Conservation (phyloP, 768 basidiomycete genomes). For the Coprinopsis sp. region DNA sequence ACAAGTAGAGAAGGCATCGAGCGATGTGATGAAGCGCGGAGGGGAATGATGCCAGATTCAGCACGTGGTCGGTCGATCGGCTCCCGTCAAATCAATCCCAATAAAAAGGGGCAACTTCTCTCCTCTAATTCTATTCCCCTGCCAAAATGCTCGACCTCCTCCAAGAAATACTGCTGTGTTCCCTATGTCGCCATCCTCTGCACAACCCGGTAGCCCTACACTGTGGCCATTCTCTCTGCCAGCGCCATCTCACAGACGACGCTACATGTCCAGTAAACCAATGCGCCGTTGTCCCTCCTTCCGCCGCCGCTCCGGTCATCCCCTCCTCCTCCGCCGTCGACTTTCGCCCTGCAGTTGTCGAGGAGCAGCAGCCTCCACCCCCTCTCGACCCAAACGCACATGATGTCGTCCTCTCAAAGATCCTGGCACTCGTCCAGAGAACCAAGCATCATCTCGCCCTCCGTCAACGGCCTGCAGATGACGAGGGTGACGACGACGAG, state of each 20-base stretch:
- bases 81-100: no score
- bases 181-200: constrained; percentile 54
- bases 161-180: constrained; percentile 45
- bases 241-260: constrained; percentile 37
- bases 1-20: constrained; percentile 17
- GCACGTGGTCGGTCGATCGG: no score
- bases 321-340: constrained; percentile 33
- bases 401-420: constrained; percentile 58
- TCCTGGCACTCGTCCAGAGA: constrained; percentile 41
- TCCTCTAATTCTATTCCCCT: no score
- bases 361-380: constrained; percentile 24
- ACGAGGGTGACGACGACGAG: constrained; percentile 16
- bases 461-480: constrained; percentile 17
- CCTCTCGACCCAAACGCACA: constrained; percentile 17
- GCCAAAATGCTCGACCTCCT: constrained; percentile 16
- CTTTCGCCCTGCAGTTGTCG: constrained; percentile 15
- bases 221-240: constrained; percentile 84
- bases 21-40: constrained; percentile 11
- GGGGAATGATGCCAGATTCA: constrained; percentile 5
- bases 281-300: constrained; percentile 27
- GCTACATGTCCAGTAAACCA: constrained; percentile 26
- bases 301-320: constrained; percentile 28
- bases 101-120: no score
- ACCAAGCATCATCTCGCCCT: constrained; percentile 12
- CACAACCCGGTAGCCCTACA: constrained; percentile 61